phyloP scores from a whole-genome alignment of 257 asterid genomes.

The Leonotis leonurus region DNA sequence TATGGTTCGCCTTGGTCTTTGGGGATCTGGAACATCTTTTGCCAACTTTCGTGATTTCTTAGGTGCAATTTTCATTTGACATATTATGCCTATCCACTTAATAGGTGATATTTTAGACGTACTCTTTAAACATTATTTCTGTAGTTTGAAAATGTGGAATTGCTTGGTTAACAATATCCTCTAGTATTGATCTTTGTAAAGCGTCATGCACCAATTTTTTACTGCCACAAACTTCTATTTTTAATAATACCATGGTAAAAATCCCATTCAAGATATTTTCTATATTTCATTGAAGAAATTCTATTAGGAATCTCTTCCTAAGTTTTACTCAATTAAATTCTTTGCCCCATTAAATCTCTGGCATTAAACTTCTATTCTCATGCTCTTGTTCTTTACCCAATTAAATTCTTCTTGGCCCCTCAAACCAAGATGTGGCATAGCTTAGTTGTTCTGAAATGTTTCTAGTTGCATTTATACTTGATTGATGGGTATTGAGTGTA shows the following conservation, averaged over 20 bases:
- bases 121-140: neutral
- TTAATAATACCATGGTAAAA: neutral
- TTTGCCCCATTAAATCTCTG: neutral
- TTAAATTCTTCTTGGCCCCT: neutral
- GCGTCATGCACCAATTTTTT: neutral
- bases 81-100: constrained; percentile 7
- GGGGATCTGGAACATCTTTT: constrained; percentile 99
- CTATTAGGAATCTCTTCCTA: neutral
- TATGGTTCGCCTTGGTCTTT: constrained; percentile 99
- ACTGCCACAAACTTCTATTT: constrained; percentile 6
- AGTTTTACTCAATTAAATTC: neutral
- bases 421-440: neutral
- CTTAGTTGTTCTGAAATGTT: neutral
- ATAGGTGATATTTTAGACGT: neutral
- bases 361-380: no score
- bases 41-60: constrained; percentile 65
- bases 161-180: neutral
- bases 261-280: neutral
- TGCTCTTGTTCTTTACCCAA: constrained; percentile 7
- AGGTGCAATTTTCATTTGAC: constrained; percentile 45
- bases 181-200: neutral
- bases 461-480: neutral
- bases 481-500: neutral
- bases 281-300: neutral
- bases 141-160: constrained; percentile 8